Evolutionary conservation across 2,329 filamentous ascomycete species (phyloP), one percentile per base, ranked within the genome.

Genomic region (Thielaviopsis musarum): DNA sequence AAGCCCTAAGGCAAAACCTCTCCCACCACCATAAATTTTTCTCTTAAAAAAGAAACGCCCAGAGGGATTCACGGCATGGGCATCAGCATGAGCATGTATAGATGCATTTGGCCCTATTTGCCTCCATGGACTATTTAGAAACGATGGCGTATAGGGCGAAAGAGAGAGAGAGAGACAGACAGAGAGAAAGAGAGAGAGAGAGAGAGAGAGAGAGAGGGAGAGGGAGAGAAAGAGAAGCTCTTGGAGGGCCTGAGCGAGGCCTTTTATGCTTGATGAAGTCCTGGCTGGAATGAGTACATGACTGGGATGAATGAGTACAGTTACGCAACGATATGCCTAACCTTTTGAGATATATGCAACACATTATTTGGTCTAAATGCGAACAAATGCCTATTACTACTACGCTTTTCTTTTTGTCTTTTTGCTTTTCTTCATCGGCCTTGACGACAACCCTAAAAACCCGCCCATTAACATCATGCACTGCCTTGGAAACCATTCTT

Each of bases 1-100:
- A 98, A 98, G 81, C 90, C 81, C 61, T 85, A 72, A 34, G 9
- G 30, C 30, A 34, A 34, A 70, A 34, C 15, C 38, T 2, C 17
- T 2, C 38, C 5, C 38, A 45, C 17, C 13, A 54, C 21, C 30
- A 17, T n/a, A 45, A 15, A 56, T 34, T 12, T 9, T 48, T 7
- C 19, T 17, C 30, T 22, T 34, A 28, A 54, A n/a, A 26, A 28
- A 54, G 9, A 26, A 48, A 52, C 24, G 28, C 28, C 21, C 24
- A 28, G 15, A 52, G 19, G 22, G 28, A 22, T 15, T 22, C 22
- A 28, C 19, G 6, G 22, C 22, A 24, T 52, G 49, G 17, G 5
- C n/a, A 21, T 24, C 2, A 34, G 30, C 30, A 34, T 34, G 5
- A 34, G 26, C 9, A 52, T 12, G 10, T 52, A 52, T 52, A 52